A percentile compares a stretch with the other conserved stretches of the same genome.
Conservation (phyloP, 148 eudicot genomes). For the Dianthus caryophyllus region DNA sequence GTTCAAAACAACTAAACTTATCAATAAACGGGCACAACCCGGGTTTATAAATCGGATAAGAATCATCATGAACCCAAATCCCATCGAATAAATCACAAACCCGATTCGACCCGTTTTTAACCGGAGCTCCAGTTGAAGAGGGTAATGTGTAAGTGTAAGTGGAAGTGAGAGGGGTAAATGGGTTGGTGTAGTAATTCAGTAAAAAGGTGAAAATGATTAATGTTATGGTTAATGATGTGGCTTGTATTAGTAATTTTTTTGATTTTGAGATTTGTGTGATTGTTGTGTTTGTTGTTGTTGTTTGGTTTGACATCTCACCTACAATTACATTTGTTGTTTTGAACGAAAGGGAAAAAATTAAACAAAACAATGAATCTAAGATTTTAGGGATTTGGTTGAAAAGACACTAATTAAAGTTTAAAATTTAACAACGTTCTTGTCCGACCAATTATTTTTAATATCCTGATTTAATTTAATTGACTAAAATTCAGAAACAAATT, state of each 20-base stretch:
- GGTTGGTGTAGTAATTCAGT: neutral
- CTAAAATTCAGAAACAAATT: no score
- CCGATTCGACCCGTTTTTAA: neutral
- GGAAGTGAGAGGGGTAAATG: conserved; percentile 8
- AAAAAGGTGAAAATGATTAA: conserved; percentile 26
- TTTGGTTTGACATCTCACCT: no score
- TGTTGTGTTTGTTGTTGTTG: conserved; percentile 8
- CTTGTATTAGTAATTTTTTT: conserved; percentile 18
- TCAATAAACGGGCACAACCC: conserved; percentile 49
- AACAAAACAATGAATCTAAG: no score
- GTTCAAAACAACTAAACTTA: conserved; percentile 50
- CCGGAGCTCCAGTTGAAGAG: neutral
- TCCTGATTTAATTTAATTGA: no score
- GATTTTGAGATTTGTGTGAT: conserved; percentile 14
- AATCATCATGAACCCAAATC: conserved; percentile 43
- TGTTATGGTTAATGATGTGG: conserved; percentile 17
- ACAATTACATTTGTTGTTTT: no score
- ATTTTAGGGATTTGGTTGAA: no score
- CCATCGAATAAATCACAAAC: conserved; percentile 63
- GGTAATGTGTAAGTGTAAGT: neutral
- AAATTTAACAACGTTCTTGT: no score
- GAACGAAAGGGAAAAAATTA: no score
- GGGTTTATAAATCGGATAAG: conserved; percentile 39
- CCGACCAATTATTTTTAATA: no score
- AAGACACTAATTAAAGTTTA: no score